These are phyloP conservation scores for Canna indica DNA, from an alignment of 176 grass and related monocot species.

Conservation along the genomic window DNA sequence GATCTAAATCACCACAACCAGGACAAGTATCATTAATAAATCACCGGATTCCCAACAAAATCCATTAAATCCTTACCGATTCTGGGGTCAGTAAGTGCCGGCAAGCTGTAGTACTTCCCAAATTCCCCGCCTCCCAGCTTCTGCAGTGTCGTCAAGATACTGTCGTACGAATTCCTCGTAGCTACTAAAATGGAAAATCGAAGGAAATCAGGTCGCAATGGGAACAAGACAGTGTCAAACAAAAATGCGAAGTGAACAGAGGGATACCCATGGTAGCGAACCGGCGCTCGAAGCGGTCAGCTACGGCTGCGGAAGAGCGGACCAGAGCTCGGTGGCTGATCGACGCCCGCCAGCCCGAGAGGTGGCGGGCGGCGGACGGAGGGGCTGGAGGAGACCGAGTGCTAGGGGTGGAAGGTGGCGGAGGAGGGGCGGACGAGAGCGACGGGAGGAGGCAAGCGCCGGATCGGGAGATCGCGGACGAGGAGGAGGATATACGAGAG, in stretches of 20 bases:
- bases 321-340: conserved; percentile 31
- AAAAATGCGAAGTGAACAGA: no score
- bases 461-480: conserved; percentile 2
- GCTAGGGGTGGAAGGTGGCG: background rate
- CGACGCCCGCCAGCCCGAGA: conserved; percentile 24
- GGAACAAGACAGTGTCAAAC: no score
- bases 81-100: conserved; percentile 63
- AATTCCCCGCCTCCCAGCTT: conserved; percentile 59
- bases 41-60: background rate
- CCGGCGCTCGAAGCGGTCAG: conserved; percentile 55
- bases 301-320: conserved; percentile 35
- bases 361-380: conserved; percentile 26
- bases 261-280: conserved; percentile 63
- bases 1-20: conserved; percentile 32
- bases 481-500: background rate
- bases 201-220: conserved; percentile 1
- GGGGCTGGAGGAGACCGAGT: conserved; percentile 8
- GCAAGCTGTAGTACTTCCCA: conserved; percentile 94
- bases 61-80: conserved; percentile 39
- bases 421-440: background rate
- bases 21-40: background rate
- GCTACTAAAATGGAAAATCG: conserved; percentile 26
- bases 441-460: background rate
- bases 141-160: conserved; percentile 58
- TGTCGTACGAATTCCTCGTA: conserved; percentile 64